Evolutionary conservation across 2,329 filamentous ascomycete genomes (phyloP).

Genomic region (Ampelomyces quisqualis): DNA sequence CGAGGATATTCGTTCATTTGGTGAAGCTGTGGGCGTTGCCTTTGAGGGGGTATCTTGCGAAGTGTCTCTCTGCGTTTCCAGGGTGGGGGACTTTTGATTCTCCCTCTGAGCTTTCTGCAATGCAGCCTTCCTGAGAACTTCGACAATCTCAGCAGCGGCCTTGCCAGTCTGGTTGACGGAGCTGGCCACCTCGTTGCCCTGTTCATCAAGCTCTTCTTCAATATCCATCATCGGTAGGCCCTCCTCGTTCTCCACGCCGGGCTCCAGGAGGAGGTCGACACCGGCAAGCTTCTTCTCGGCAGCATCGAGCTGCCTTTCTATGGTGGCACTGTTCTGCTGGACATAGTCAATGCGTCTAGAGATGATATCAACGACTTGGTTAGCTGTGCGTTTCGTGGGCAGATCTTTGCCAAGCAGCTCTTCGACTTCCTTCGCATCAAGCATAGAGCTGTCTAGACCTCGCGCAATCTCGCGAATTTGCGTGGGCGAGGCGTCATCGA

Average conservation of each 20-base stretch:
- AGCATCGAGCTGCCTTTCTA: conserved; percentile 70
- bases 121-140: conserved; percentile 76
- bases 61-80: neutral
- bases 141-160: conserved; percentile 65
- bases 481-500: conserved; percentile 23
- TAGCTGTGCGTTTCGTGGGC: conserved; percentile 52
- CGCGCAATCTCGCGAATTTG: conserved; percentile 52
- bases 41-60: neutral
- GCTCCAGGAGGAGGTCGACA: conserved; percentile 55
- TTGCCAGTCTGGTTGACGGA: conserved; percentile 60
- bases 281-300: conserved; percentile 70
- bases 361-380: conserved; percentile 68
- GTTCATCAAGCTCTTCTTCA: conserved; percentile 85
- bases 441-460: conserved; percentile 63
- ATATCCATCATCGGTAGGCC: conserved; percentile 85
- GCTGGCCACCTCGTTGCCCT: conserved; percentile 74
- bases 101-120: conserved; percentile 46
- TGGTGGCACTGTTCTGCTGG: conserved; percentile 71
- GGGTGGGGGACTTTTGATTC: conserved; percentile 8
- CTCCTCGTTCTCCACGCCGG: conserved; percentile 65
- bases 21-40: neutral
- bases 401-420: conserved; percentile 54
- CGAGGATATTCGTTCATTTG: no score
- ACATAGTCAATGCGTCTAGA: conserved; percentile 86
- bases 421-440: conserved; percentile 62